Conservation (phyloP, 352 stramenopile genomes). For the Pythium aphanidermatum region DNA sequence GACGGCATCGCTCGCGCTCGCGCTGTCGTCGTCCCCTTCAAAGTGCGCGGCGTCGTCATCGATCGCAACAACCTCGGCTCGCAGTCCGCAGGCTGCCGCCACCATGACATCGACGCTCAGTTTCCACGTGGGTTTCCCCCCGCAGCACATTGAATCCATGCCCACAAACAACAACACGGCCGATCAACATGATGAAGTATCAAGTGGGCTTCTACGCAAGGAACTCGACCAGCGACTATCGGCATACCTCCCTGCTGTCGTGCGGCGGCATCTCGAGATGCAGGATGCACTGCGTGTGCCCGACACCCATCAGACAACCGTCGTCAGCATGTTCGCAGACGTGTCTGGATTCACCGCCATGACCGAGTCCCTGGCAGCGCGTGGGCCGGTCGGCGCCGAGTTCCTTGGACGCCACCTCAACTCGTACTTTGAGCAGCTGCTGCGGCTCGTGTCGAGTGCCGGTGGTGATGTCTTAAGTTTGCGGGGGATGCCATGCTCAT, state of each 20-base stretch:
- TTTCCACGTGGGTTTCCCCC: too few relatives aligned
- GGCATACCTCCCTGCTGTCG: conserved; percentile 74
- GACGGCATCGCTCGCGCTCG: too few relatives aligned
- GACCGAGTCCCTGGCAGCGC: conserved; percentile 85
- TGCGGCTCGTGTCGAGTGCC: conserved; percentile 73
- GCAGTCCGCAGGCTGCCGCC: too few relatives aligned
- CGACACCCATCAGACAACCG: conserved; percentile 63
- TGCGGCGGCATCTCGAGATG: conserved; percentile 68
- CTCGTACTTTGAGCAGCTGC: conserved; percentile 88
- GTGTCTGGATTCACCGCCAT: conserved; percentile 93
- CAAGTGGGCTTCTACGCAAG: conserved; percentile 48
- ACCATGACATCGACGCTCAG: too few relatives aligned
- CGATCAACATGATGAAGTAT: too few relatives aligned
- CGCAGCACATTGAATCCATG: too few relatives aligned
- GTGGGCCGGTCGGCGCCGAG: conserved; percentile 84
- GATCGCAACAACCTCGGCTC: too few relatives aligned
- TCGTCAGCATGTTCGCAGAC: conserved; percentile 92
- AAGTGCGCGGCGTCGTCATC: background rate
- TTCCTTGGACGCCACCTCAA: conserved; percentile 91
- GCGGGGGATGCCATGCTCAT: conserved; percentile 94
- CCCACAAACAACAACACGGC: too few relatives aligned
- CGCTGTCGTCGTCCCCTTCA: conserved; percentile 1
- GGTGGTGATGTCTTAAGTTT: conserved; percentile 93
- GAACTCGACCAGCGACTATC: conserved; percentile 80
- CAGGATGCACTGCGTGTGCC: conserved; percentile 50